phyloP scores from a whole-genome alignment of 2,329 filamentous ascomycete species.

The Ramichloridium luteum region DNA sequence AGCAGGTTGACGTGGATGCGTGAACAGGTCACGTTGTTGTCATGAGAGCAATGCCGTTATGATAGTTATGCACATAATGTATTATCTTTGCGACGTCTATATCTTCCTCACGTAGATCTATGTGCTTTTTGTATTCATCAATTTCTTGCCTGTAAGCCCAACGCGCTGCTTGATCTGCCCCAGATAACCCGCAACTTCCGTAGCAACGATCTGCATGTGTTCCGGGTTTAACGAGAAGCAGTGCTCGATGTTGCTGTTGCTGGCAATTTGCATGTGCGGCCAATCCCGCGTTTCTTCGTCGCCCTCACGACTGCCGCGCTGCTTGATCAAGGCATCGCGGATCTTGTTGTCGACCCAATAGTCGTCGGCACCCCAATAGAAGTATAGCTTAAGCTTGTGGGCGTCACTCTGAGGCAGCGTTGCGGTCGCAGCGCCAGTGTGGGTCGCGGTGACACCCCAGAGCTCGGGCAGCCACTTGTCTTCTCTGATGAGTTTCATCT shows the following conservation, averaged over 20 bases:
- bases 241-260: constrained; percentile 43
- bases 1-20: too few species aligned
- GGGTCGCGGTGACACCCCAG: constrained; percentile 39
- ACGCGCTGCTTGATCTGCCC: constrained; percentile 7
- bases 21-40: too few species aligned
- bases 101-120: too few species aligned
- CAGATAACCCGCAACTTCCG: constrained; percentile 33
- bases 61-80: too few species aligned
- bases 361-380: constrained; percentile 48
- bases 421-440: neutral
- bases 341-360: constrained; percentile 51
- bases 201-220: constrained; percentile 37
- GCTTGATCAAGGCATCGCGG: constrained; percentile 41
- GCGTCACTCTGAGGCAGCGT: neutral
- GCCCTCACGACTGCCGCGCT: constrained; percentile 22
- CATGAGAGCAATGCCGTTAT: too few species aligned
- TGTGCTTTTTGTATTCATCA: too few species aligned
- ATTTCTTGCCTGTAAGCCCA: too few species aligned
- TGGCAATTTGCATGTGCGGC: constrained; percentile 41
- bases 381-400: constrained; percentile 36
- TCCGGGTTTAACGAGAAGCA: constrained; percentile 44
- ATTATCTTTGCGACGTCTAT: too few species aligned
- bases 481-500: constrained; percentile 43
- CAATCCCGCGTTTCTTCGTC: constrained; percentile 21
- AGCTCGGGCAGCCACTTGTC: constrained; percentile 51